Evolutionary conservation across 2,329 filamentous ascomycete genomes (phyloP), one percentile per base, ranked within the genome.

Genomic region (Phialophora verrucosa): DNA sequence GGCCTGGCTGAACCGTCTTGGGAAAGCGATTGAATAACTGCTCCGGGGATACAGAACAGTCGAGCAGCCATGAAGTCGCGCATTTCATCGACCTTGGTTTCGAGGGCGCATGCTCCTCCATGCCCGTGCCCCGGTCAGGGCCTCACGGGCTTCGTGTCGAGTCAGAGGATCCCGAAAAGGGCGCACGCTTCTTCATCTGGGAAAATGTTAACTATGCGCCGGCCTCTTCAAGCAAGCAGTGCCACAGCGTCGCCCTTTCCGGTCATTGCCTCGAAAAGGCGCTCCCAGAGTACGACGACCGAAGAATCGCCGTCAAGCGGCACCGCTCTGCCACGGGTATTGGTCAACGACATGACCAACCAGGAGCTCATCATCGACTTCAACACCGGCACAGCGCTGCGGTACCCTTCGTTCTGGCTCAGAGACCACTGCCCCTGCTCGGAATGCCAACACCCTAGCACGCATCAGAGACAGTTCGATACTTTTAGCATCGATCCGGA

Each of bases 351-450:
- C 62, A 69, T 73, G 62, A 59, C 66, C 12, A 70, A 70, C 59
- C 71, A 73, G 63, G 71, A 73, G 62, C 57, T 73, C 42, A 65
- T 73, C 31, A 63, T 73, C 42, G 70, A 72, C 59, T 70, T 71
- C 64, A 59, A 67, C 62, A 60, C 57, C 7, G 66, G 69, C 12
- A 65, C 65, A 11, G 69, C 70, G 25, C 51, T 71, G 17, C 65
- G 71, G 2, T 73, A 70, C 57, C 71, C 71, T 8, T 71, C 69
- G 6, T 73, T 74, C 47, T 71, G 69, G 73, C 23, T 76, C 27
- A 89, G 90, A 69, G 90, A 93, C 72, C 90, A 91, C 73, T 93
- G 91, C 74, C 88, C 87, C 65, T 93, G 90, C 74, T 72, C 77
- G 1, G 76, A 80, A 66, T 93, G 91, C 74, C 83, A 90, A 27